phyloP scores from a whole-genome alignment of 768 basidiomycete genomes.

The Cubamyces sp. region DNA sequence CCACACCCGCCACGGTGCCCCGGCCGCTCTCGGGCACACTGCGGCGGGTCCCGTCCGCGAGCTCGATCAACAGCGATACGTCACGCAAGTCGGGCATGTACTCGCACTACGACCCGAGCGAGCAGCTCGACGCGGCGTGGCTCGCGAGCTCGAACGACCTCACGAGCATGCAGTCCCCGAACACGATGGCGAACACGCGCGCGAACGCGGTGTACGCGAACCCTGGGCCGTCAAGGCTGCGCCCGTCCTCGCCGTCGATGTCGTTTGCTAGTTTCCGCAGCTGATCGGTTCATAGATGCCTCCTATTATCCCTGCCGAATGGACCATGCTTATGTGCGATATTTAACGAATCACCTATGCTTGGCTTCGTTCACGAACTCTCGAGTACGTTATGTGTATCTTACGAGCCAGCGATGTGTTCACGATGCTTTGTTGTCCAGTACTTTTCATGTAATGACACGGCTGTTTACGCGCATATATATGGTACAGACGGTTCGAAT shows the following conservation, averaged over 20 bases:
- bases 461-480: not conserved
- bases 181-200: slow-evolving; percentile 32
- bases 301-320: not conserved
- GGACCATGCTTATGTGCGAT: not conserved
- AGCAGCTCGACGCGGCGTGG: slow-evolving; percentile 34
- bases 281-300: not conserved
- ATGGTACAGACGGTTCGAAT: not conserved
- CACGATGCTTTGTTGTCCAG: slow-evolving; percentile 8
- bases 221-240: slow-evolving; percentile 6
- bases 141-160: slow-evolving; percentile 36
- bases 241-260: slow-evolving; percentile 26
- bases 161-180: slow-evolving; percentile 28
- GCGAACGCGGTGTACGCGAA: slow-evolving; percentile 26
- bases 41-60: slow-evolving; percentile 29
- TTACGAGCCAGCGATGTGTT: slow-evolving; percentile 9
- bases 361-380: not conserved
- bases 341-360: not conserved
- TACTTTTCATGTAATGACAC: slow-evolving; percentile 11
- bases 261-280: slow-evolving; percentile 25
- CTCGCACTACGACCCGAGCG: slow-evolving; percentile 30
- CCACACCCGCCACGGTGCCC: slow-evolving; percentile 29
- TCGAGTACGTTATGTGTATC: slow-evolving; percentile 5
- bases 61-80: slow-evolving; percentile 28
- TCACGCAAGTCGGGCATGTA: slow-evolving; percentile 30
- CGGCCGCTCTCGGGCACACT: slow-evolving; percentile 30